These are phyloP conservation scores for Sechiopsis laciniata DNA, from an alignment of 306 rosid genomes.

Conservation along the genomic window DNA sequence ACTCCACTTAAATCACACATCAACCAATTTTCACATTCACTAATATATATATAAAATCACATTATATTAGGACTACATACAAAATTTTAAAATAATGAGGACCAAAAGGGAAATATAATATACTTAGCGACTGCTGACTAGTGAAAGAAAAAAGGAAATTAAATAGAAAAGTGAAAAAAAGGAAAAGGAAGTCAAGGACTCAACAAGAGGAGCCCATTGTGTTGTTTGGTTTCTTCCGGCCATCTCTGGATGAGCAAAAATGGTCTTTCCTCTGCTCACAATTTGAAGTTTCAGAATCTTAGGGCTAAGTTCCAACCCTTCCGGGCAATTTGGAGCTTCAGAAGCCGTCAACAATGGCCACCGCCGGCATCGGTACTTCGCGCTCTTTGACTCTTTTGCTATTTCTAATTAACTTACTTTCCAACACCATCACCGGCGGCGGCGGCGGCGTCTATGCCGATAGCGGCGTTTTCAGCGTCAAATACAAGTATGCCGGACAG, in stretches of 20 bases:
- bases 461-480: slow-evolving; percentile 75
- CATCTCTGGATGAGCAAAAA: not conserved
- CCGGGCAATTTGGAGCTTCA: not conserved
- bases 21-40: no score
- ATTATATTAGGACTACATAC: no score
- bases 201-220: not conserved
- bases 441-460: slow-evolving; percentile 23
- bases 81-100: no score
- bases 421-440: slow-evolving; percentile 3
- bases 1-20: no score
- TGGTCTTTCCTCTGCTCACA: slow-evolving; percentile 12
- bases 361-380: slow-evolving; percentile 12
- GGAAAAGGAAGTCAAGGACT: slow-evolving; percentile 11
- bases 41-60: no score
- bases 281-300: not conserved
- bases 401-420: slow-evolving; percentile 5
- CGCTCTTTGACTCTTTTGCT: slow-evolving; percentile 19
- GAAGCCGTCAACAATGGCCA: not conserved
- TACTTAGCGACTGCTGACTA: no score
- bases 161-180: not conserved
- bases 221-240: not conserved
- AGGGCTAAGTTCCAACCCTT: no score
- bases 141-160: not conserved
- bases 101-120: no score
- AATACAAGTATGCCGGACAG: slow-evolving; percentile 63